Conservation (phyloP, 192 early-diverging fungal genomes). For the Rhizophagus sp. region DNA sequence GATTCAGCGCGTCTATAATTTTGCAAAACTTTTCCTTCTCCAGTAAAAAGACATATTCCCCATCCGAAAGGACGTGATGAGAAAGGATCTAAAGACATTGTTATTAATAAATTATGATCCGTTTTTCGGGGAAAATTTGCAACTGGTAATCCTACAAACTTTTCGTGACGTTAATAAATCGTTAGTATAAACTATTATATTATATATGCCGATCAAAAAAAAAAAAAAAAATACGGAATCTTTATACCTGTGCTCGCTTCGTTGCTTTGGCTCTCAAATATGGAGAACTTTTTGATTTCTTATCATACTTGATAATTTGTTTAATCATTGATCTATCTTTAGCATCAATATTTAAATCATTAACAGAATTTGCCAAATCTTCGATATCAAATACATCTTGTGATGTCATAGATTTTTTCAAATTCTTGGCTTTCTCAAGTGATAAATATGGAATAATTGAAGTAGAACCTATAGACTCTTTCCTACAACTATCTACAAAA, state of each 20-base stretch:
- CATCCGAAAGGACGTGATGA: constrained; percentile 4
- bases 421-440: neutral
- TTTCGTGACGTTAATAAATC: neutral
- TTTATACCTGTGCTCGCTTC: constrained; percentile 1
- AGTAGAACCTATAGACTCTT: constrained; percentile 19
- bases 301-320: constrained; percentile 14
- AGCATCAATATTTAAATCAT: neutral
- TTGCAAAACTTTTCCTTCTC: neutral
- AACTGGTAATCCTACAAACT: neutral
- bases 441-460: constrained; percentile 30
- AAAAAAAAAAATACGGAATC: no score
- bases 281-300: neutral
- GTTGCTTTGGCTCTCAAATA: neutral
- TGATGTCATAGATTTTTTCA: neutral
- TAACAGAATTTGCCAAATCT: neutral
- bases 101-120: constrained; percentile 28
- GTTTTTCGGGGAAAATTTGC: constrained; percentile 4
- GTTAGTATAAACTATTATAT: neutral
- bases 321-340: neutral
- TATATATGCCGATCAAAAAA: neutral
- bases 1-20: neutral
- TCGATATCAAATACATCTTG: neutral
- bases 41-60: constrained; percentile 18
- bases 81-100: constrained; percentile 26
- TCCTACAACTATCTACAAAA: constrained; percentile 28